Evolutionary conservation across 495 filamentous ascomycete species (phyloP).

Genomic region (Rhypophila decipiens): DNA sequence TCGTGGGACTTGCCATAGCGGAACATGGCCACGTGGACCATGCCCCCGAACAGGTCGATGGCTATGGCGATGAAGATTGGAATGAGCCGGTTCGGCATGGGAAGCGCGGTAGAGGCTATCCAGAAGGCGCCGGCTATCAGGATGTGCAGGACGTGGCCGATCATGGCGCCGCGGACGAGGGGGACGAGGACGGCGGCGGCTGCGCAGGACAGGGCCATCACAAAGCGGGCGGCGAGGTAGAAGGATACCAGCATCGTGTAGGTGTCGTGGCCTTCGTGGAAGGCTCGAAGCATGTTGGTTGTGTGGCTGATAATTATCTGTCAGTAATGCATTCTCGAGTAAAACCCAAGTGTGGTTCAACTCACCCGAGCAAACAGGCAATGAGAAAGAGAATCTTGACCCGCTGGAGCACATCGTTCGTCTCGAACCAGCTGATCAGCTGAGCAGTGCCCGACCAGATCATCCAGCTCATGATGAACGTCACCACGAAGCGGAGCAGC

Average conservation of each 20-base stretch:
- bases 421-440: conserved; percentile 52
- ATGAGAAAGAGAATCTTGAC: conserved; percentile 48
- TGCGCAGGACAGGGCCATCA: conserved; percentile 37
- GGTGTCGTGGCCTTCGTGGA: conserved; percentile 31
- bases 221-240: conserved; percentile 49
- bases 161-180: conserved; percentile 49
- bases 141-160: conserved; percentile 31
- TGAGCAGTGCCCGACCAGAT: conserved; percentile 51
- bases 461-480: conserved; percentile 53
- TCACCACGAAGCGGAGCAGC: conserved; percentile 46
- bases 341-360: background rate
- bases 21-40: conserved; percentile 25
- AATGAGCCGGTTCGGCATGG: conserved; percentile 34
- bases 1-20: conserved; percentile 13
- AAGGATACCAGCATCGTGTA: conserved; percentile 49
- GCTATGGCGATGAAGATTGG: conserved; percentile 46
- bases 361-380: conserved; percentile 45
- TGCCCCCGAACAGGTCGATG: conserved; percentile 36
- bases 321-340: background rate
- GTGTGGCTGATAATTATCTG: conserved; percentile 32
- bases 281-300: conserved; percentile 50
- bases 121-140: conserved; percentile 41
- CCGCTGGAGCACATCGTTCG: conserved; percentile 50
- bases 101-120: conserved; percentile 48
- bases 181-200: conserved; percentile 41